These are phyloP conservation scores for Clonostachys rosea DNA, from an alignment of 2,329 filamentous ascomycete species.

Conservation along the genomic window DNA sequence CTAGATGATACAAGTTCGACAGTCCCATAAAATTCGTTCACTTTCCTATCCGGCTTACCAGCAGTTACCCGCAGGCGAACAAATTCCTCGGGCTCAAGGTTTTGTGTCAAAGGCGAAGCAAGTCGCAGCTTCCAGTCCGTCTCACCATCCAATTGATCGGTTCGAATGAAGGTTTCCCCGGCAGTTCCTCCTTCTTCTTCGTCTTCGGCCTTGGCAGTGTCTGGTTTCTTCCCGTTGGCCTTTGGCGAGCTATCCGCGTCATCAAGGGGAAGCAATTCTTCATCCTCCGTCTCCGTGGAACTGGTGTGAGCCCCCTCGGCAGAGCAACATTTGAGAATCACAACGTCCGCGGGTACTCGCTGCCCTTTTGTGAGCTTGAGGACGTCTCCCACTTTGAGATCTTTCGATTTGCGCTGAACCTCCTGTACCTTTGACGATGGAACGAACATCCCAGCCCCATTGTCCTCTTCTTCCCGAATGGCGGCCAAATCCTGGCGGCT, in stretches of 20 bases:
- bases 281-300: slow-evolving; percentile 27
- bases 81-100: slow-evolving; percentile 68
- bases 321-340: slow-evolving; percentile 79
- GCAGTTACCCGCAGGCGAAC: slow-evolving; percentile 68
- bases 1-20: slow-evolving; percentile 65
- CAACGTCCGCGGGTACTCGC: slow-evolving; percentile 87
- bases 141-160: slow-evolving; percentile 94
- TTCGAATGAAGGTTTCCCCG: slow-evolving; percentile 94
- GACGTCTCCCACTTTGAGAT: slow-evolving; percentile 93
- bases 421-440: slow-evolving; percentile 56
- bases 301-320: slow-evolving; percentile 39
- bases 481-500: slow-evolving; percentile 45
- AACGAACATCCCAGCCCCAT: slow-evolving; percentile 30
- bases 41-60: slow-evolving; percentile 86
- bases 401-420: slow-evolving; percentile 74
- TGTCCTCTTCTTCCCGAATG: slow-evolving; percentile 66
- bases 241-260: slow-evolving; percentile 22
- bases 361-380: slow-evolving; percentile 89
- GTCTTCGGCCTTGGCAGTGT: slow-evolving; percentile 13
- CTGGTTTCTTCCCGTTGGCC: slow-evolving; percentile 26
- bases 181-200: slow-evolving; percentile 35
- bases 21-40: slow-evolving; percentile 93
- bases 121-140: slow-evolving; percentile 97
- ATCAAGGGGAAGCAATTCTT: slow-evolving; percentile 34
- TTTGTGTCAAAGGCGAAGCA: slow-evolving; percentile 81